Conservation (phyloP, 768 basidiomycete genomes). For the Auriscalpium microsporum region DNA sequence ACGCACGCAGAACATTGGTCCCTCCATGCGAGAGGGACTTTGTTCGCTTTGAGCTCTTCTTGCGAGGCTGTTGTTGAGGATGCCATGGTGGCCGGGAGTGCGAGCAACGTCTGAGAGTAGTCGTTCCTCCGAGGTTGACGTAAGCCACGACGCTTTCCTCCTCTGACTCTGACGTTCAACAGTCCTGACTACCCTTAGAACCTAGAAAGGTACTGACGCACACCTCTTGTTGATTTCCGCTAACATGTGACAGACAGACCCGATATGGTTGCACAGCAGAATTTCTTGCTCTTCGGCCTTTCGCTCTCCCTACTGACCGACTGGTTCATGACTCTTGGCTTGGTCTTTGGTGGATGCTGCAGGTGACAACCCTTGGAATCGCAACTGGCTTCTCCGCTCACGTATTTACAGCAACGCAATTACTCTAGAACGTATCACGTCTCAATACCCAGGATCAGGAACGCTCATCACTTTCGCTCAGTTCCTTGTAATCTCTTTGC, state of each 20-base stretch:
- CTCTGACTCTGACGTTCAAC: too few relatives aligned
- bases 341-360: conserved; percentile 91
- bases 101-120: too few relatives aligned
- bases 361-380: conserved; percentile 31
- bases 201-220: too few relatives aligned
- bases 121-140: too few relatives aligned
- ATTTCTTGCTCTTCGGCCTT: background rate
- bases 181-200: too few relatives aligned
- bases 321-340: conserved; percentile 59
- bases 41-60: conserved; percentile 65
- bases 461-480: conserved; percentile 84
- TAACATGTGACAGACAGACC: too few relatives aligned
- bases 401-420: conserved; percentile 56
- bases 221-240: too few relatives aligned
- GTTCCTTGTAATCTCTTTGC: conserved; percentile 67
- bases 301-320: conserved; percentile 13
- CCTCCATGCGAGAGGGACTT: conserved; percentile 76
- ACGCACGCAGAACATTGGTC: conserved; percentile 89
- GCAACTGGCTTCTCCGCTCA: background rate
- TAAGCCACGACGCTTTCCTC: too few relatives aligned
- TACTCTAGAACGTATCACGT: conserved; percentile 66
- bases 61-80: conserved; percentile 77
- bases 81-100: conserved; percentile 37
- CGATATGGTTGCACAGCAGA: too few relatives aligned
- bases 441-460: conserved; percentile 60